Base-by-base conservation (phyloP, 2,329 filamentous ascomycete species). In the Neofusicoccum ribis region DNA sequence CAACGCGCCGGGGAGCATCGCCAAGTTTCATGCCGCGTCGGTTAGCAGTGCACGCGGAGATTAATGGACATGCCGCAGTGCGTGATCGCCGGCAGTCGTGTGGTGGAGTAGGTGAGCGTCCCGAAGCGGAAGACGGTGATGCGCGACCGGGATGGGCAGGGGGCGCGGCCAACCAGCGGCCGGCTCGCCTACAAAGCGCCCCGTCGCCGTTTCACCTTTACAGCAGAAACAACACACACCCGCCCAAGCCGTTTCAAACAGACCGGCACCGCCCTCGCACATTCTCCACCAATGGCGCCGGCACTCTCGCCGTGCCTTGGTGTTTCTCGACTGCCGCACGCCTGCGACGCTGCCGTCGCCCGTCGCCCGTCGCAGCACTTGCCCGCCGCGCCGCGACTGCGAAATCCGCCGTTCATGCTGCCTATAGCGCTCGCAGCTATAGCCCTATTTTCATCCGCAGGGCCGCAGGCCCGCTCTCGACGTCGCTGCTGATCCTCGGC, bases 21-120 rank as follows among this genome's bases (percentile, higher is more conserved):
- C 34, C 14, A 49, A 51, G 63, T 64, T 64, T 59, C 63, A 64
- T 50, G 51, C 51, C 39, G 61, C 41, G 46, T 64, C 63, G 63
- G 41, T 31, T 64, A 64, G 61, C 39, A 15, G 44, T n/a, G 51
- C 51, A 58, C 63, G 43, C 41, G 51, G 63, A 64, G 44, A 49
- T 58, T 47, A 43, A 39, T 58, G 63, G 63, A 39, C 41, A 47
- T 14, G 31, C 3, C 44, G 15, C n/a, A 15, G n/a, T 17, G 20
- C 44, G 44, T 17, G 63, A 59, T 51, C 43, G 23, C 11, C 61
- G 59, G 39, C 5, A 36, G 54, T 31, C 8, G 39, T 31, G 14
- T 23, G 52, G 56, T 60, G 27, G 27, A 47, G 43, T 37, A 20
- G 31, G 50, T 15, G 15, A 9, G 34, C 27, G 47, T 64, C 61